Base-by-base conservation (phyloP, 306 rosid genomes). In the Purshia tridentata region DNA sequence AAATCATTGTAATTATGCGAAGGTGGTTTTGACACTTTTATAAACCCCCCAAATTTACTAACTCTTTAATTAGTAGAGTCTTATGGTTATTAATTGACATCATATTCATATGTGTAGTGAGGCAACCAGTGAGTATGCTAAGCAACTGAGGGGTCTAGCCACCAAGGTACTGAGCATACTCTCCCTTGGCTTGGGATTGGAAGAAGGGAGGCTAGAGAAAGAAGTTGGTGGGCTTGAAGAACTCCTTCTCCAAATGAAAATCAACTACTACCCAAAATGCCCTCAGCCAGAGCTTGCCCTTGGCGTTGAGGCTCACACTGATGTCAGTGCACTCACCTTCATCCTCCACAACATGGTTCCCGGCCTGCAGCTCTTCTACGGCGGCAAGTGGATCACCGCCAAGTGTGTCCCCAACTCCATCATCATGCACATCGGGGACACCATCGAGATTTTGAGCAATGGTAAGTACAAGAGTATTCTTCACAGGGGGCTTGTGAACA, bases 271-370 rank as follows among this genome's bases (percentile, higher is more conserved):
- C 80, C 98, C 98, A 1, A 82, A 50, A 45, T 92, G 98, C 69
- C 98, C 98, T 45, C 96, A 92, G 49, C 98, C 98, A 9, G 93
- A 92, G 29, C 85, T 92, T 2, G 96, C 98, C 42, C 87, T 92
- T 0, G 98, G 98, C 0, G 96, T 88, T 11, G 98, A 92, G 78
- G 98, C 98, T 0, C 98, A 92, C 75, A 92, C 98, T 0, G 98
- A 92, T 39, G 51, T 92, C 0, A 86, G 96, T 41, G 86, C 96
- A 3, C 94, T 92, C 5, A 88, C 98, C 68, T 92, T 92, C 85
- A 78, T 92, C 59, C 85, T 92, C 19, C 98, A 92, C 76, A 92
- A 92, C 54, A 92, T 92, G 98, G 96, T 92, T 13, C 98, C 98
- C 3, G 98, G 98, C 65, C 82, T 92, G 42, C 98, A 92, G 64